These are phyloP conservation scores for Coniosporium uncinatum DNA, from an alignment of 2,329 filamentous ascomycete species.

Conservation along the genomic window DNA sequence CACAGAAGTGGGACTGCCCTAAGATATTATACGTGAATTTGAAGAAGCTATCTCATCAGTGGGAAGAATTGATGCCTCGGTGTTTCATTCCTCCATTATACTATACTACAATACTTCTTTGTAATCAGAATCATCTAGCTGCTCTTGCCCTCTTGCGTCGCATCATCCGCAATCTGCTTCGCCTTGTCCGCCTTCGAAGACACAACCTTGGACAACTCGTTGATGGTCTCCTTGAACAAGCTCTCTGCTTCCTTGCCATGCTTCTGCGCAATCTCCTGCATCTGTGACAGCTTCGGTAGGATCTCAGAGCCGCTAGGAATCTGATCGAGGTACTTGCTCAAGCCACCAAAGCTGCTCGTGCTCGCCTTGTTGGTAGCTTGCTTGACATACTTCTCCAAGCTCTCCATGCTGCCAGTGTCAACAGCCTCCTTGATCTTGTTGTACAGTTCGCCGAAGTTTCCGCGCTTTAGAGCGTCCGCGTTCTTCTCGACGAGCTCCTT, in stretches of 20 bases:
- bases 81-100: too few species aligned
- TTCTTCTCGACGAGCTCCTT: constrained; percentile 72
- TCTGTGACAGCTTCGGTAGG: constrained; percentile 57
- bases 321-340: constrained; percentile 60
- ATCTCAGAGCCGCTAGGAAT: constrained; percentile 61
- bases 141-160: constrained; percentile 5
- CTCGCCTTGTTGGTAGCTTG: constrained; percentile 54
- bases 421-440: constrained; percentile 55
- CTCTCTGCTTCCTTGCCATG: constrained; percentile 65
- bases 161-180: constrained; percentile 9
- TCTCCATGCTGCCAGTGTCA: constrained; percentile 53
- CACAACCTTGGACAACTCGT: constrained; percentile 10
- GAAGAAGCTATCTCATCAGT: too few species aligned
- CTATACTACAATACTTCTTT: too few species aligned
- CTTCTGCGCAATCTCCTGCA: constrained; percentile 60
- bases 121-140: too few species aligned
- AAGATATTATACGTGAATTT: too few species aligned
- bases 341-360: constrained; percentile 36
- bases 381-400: constrained; percentile 56
- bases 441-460: constrained; percentile 59
- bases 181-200: constrained; percentile 9
- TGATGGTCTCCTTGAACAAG: constrained; percentile 54
- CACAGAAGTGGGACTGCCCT: too few species aligned
- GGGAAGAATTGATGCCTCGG: too few species aligned
- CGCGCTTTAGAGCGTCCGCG: constrained; percentile 59